Conservation (phyloP, 176 grass and related monocot species). For the Ensete ventricosum region DNA sequence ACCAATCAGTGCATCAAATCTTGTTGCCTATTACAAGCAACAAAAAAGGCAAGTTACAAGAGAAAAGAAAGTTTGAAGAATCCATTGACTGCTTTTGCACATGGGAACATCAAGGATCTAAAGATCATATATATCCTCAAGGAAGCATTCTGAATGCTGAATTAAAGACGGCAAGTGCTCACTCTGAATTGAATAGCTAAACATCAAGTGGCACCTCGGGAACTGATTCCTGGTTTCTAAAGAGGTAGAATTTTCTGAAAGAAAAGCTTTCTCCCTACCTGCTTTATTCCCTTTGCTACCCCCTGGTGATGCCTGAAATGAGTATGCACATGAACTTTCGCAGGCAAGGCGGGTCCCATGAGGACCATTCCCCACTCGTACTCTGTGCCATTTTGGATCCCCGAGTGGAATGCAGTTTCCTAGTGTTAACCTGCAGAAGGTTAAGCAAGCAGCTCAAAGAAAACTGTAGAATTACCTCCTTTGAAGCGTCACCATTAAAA, state of each 20-base stretch:
- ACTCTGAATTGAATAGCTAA: neutral
- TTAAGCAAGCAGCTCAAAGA: neutral
- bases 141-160: neutral
- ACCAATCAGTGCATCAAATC: neutral
- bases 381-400: neutral
- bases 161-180: neutral
- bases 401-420: neutral
- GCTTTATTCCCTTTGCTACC: conserved; percentile 24
- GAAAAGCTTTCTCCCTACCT: neutral
- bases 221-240: neutral
- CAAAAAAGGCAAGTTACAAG: neutral
- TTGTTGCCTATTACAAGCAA: neutral
- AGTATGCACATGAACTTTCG: conserved; percentile 16
- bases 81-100: neutral
- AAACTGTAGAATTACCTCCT: neutral
- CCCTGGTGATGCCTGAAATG: conserved; percentile 18
- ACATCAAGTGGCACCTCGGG: neutral
- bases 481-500: conserved; percentile 14
- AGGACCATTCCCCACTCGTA: conserved; percentile 4
- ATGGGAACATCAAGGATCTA: neutral
- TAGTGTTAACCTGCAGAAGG: neutral
- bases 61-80: neutral
- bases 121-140: too few species aligned
- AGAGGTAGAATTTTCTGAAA: conserved; percentile 4
- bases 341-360: neutral